Percentiles rank a stretch among this genome's conserved stretches.
phyloP scores from a whole-genome alignment of 2,329 filamentous ascomycete species.

The Plenodomus lindquistii region DNA sequence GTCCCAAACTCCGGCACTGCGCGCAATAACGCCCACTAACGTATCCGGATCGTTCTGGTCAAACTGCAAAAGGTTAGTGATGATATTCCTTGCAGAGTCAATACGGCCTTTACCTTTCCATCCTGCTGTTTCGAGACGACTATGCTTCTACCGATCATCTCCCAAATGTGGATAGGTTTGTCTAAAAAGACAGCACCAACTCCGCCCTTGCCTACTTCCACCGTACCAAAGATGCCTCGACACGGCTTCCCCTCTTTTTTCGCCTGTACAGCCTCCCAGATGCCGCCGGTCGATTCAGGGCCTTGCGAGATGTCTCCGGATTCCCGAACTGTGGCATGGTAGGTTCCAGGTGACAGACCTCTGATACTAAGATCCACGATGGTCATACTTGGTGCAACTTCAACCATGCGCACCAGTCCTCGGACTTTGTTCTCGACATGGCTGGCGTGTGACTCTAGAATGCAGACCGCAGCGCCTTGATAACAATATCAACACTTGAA shows the following conservation, averaged over 20 bases:
- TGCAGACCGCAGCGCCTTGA: slow-evolving; percentile 82
- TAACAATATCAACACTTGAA: slow-evolving; percentile 6
- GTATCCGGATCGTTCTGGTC: slow-evolving; percentile 75
- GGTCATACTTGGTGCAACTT: slow-evolving; percentile 77
- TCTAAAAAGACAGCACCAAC: slow-evolving; percentile 81
- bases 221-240: slow-evolving; percentile 70
- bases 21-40: slow-evolving; percentile 88
- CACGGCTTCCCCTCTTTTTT: slow-evolving; percentile 52
- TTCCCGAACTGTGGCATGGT: slow-evolving; percentile 82
- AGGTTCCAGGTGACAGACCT: slow-evolving; percentile 78
- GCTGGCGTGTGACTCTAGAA: slow-evolving; percentile 80
- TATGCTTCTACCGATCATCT: slow-evolving; percentile 92
- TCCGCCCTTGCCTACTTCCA: slow-evolving; percentile 76
- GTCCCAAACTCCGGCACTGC: slow-evolving; percentile 98
- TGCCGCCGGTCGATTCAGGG: slow-evolving; percentile 76
- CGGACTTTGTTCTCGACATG: slow-evolving; percentile 70
- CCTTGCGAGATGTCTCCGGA: slow-evolving; percentile 85
- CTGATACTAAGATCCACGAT: slow-evolving; percentile 85
- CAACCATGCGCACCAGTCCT: slow-evolving; percentile 90
- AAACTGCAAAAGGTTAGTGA: slow-evolving; percentile 21
- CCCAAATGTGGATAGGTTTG: slow-evolving; percentile 85
- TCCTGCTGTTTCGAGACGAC: slow-evolving; percentile 74
- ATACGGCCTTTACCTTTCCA: slow-evolving; percentile 41
- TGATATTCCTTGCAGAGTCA: slow-evolving; percentile 42
- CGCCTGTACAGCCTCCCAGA: slow-evolving; percentile 68